A percentile compares a stretch with the other conserved stretches of the same genome.
These are phyloP conservation scores for Verticillium nubilum DNA, from an alignment of 2,329 filamentous ascomycete species.

Conservation along the genomic window DNA sequence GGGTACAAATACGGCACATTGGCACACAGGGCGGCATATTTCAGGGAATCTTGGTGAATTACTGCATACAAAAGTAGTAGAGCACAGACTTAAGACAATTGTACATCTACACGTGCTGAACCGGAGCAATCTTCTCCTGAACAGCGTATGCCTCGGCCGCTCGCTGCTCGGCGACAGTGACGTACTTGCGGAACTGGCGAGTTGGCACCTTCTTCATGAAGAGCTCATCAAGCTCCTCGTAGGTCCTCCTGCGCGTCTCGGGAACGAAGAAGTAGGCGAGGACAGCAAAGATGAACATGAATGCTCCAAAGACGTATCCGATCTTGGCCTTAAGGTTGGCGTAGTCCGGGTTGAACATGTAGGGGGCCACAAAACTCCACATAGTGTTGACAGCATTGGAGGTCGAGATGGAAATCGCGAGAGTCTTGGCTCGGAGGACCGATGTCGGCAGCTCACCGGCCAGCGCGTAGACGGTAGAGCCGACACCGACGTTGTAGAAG, in stretches of 20 bases:
- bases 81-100: too few relatives aligned
- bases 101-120: background rate
- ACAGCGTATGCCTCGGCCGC: conserved; percentile 19
- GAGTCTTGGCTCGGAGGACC: background rate
- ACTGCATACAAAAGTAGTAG: too few relatives aligned
- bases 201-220: conserved; percentile 18
- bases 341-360: conserved; percentile 11
- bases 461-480: conserved; percentile 17
- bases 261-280: conserved; percentile 5
- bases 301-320: conserved; percentile 10
- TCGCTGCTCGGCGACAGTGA: conserved; percentile 16
- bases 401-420: conserved; percentile 10
- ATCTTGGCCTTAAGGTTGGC: conserved; percentile 10
- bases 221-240: conserved; percentile 22
- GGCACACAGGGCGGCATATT: too few relatives aligned
- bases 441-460: conserved; percentile 16
- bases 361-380: conserved; percentile 9
- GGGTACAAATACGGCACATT: background rate
- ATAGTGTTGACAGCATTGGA: conserved; percentile 11
- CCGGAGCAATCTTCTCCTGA: background rate
- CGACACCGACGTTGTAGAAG: conserved; percentile 13
- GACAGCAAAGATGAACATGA: conserved; percentile 8
- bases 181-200: conserved; percentile 15
- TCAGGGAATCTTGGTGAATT: too few relatives aligned
- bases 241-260: conserved; percentile 10